These are phyloP conservation scores for Beta lomatogona DNA, from an alignment of 179 eudicot genomes.

Conservation along the genomic window DNA sequence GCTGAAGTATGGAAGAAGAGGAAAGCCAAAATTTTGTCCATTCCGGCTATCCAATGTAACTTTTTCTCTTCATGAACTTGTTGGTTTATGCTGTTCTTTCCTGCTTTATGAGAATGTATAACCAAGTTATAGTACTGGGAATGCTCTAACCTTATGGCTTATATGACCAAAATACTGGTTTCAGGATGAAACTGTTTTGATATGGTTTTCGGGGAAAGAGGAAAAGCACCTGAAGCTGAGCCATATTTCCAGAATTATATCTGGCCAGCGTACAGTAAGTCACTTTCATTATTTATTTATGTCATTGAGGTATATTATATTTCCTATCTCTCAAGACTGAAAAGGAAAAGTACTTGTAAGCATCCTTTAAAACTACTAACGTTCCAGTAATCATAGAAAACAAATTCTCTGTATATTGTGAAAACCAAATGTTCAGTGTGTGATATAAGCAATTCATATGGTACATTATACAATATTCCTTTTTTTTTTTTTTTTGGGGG, in stretches of 20 bases:
- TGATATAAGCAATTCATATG: background rate
- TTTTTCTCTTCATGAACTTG: constrained; percentile 14
- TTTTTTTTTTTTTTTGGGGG: too few relatives aligned
- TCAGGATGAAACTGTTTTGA: constrained; percentile 91
- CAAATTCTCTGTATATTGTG: background rate
- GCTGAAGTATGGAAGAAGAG: constrained; percentile 96
- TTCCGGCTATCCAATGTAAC: constrained; percentile 94
- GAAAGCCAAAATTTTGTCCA: constrained; percentile 97
- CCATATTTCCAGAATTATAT: constrained; percentile 89
- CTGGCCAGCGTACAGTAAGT: constrained; percentile 99
- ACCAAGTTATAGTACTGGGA: constrained; percentile 1
- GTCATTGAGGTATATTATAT: background rate
- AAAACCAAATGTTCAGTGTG: background rate
- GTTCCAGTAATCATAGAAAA: background rate
- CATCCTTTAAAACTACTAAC: background rate
- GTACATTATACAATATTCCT: background rate
- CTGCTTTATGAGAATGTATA: constrained; percentile 6
- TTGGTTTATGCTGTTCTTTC: constrained; percentile 4
- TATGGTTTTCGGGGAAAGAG: constrained; percentile 97
- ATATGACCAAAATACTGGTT: constrained; percentile 28
- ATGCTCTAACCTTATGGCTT: background rate
- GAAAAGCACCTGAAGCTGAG: constrained; percentile 90
- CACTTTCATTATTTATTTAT: constrained; percentile 13
- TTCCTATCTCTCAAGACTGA: background rate
- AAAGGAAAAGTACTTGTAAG: background rate